Conservation (phyloP, 225 moss, liverwort and hornwort genomes). For the Bryum argenteum region DNA sequence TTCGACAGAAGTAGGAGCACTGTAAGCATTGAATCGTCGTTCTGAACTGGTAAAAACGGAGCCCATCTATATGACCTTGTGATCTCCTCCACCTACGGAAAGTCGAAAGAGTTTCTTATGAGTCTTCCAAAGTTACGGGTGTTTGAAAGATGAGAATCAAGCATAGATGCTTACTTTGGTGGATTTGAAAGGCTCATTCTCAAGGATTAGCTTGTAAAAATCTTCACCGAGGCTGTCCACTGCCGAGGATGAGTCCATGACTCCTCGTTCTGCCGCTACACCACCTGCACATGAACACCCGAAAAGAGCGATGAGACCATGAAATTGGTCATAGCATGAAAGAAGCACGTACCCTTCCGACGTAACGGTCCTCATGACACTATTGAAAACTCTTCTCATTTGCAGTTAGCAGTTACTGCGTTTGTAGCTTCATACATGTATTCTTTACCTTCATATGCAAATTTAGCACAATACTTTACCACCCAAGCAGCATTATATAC, state of each 20-base stretch:
- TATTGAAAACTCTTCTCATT: no score
- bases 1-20: constrained; percentile 84
- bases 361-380: no score
- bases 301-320: background rate
- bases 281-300: constrained; percentile 53
- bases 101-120: no score
- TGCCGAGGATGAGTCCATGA: constrained; percentile 76
- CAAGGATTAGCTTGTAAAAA: constrained; percentile 89
- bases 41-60: constrained; percentile 88
- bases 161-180: constrained; percentile 58
- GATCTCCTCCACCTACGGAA: constrained; percentile 73
- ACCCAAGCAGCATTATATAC: no score
- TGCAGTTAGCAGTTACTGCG: no score
- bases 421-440: no score
- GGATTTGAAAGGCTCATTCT: constrained; percentile 97
- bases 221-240: constrained; percentile 89
- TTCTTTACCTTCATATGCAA: no score
- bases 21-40: constrained; percentile 90
- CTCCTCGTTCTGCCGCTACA: constrained; percentile 76
- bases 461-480: no score
- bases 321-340: no score
- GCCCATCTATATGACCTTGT: constrained; percentile 95
- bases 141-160: background rate
- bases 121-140: background rate
- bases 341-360: no score